Percentiles rank a stretch among this genome's conserved stretches.
These are phyloP conservation scores for Carpinus fangiana DNA, from an alignment of 306 rosid genomes.

Conservation along the genomic window DNA sequence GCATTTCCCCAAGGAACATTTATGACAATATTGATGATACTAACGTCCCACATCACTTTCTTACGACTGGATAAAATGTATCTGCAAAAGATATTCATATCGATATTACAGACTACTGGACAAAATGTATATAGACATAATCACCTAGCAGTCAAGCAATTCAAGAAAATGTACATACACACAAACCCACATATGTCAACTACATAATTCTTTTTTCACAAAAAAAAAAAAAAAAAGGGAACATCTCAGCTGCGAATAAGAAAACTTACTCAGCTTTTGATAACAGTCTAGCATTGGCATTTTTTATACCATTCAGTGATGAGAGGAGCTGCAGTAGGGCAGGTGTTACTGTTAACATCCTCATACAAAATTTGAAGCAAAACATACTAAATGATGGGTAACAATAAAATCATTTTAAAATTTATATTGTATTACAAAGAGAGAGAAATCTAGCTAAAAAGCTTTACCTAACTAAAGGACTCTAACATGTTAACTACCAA, in stretches of 20 bases:
- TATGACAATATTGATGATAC: constrained; percentile 46
- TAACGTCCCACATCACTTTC: constrained; percentile 77
- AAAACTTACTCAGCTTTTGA: constrained; percentile 81
- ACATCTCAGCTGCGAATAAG: constrained; percentile 23
- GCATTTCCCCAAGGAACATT: constrained; percentile 64
- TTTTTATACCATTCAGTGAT: constrained; percentile 68
- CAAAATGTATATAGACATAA: neutral
- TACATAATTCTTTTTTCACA: neutral
- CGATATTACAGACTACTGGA: neutral
- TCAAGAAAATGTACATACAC: neutral
- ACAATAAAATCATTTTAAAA: neutral
- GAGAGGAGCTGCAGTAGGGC: constrained; percentile 60
- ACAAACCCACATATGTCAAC: neutral
- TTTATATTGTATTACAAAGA: neutral
- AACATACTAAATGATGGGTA: neutral
- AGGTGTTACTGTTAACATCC: constrained; percentile 14
- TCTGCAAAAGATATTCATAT: constrained; percentile 49
- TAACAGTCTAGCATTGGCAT: constrained; percentile 53
- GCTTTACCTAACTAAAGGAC: neutral
- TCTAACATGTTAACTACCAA: neutral
- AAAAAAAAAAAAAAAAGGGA: constrained; percentile 3
- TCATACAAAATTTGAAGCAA: neutral
- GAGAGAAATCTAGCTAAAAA: neutral
- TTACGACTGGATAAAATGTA: constrained; percentile 54
- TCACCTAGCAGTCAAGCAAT: neutral